Percentiles rank a stretch among this genome's conserved stretches.
Evolutionary conservation across 495 filamentous ascomycete species (phyloP).

Genomic region (Lepraria neglecta): DNA sequence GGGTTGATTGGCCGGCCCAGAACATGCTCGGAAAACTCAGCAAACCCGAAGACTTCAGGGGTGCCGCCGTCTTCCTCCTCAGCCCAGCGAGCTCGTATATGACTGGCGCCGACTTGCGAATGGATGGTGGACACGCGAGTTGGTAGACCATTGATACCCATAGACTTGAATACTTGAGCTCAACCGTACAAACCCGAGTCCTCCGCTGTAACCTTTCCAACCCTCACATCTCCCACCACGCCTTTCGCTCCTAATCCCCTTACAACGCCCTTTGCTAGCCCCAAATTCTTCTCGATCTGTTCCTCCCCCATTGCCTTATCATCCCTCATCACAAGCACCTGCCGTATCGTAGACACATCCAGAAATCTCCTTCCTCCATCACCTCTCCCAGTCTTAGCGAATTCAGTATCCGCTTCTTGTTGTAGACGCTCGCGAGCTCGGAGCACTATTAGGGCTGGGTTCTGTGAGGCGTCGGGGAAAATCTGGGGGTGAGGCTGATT

Average conservation of each 20-base stretch:
- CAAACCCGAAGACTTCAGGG: slow-evolving; percentile 71
- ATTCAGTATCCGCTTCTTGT: slow-evolving; percentile 48
- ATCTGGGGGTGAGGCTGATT: slow-evolving; percentile 25
- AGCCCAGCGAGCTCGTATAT: slow-evolving; percentile 85
- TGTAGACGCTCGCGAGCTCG: slow-evolving; percentile 39
- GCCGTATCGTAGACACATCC: slow-evolving; percentile 54
- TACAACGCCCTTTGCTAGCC: slow-evolving; percentile 53
- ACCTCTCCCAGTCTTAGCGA: slow-evolving; percentile 38
- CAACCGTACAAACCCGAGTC: slow-evolving; percentile 31
- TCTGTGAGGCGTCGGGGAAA: slow-evolving; percentile 46
- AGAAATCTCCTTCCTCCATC: slow-evolving; percentile 48
- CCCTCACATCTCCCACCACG: slow-evolving; percentile 39
- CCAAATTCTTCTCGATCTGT: slow-evolving; percentile 56
- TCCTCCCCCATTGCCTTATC: slow-evolving; percentile 40
- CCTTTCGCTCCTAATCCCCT: slow-evolving; percentile 47
- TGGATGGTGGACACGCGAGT: slow-evolving; percentile 75
- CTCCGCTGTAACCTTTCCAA: slow-evolving; percentile 32
- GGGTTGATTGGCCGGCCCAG: slow-evolving; percentile 71
- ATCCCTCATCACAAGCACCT: slow-evolving; percentile 57
- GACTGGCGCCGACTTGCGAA: slow-evolving; percentile 72
- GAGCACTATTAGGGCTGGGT: slow-evolving; percentile 50
- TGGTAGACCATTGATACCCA: slow-evolving; percentile 48
- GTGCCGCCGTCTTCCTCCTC: slow-evolving; percentile 76
- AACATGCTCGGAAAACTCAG: slow-evolving; percentile 85
- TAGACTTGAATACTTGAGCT: slow-evolving; percentile 14